Conservation (phyloP, 164 flowering plant genomes). For the Dillenia suffruticosa region DNA sequence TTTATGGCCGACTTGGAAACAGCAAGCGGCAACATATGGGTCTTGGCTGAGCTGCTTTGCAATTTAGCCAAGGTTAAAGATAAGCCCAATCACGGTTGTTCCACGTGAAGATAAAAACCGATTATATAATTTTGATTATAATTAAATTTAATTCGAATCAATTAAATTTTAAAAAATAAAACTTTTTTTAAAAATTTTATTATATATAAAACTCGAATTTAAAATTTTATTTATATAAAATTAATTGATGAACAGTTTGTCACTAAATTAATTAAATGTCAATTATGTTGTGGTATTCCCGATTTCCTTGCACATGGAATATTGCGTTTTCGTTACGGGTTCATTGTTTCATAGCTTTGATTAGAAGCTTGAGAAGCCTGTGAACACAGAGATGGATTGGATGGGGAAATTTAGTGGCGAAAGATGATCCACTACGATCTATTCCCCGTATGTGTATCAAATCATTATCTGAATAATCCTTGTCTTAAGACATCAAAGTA, state of each 20-base stretch:
- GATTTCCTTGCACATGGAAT: constrained; percentile 27
- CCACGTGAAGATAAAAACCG: too few species aligned
- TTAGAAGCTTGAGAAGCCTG: constrained; percentile 28
- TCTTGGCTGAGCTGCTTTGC: constrained; percentile 55
- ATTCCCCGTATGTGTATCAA: constrained; percentile 15
- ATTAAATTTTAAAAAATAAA: too few species aligned
- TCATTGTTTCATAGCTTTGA: constrained; percentile 44
- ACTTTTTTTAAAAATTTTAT: constrained; percentile 21
- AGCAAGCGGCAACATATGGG: constrained; percentile 60
- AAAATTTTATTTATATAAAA: constrained; percentile 30
- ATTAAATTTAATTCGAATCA: too few species aligned
- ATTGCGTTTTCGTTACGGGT: constrained; percentile 33
- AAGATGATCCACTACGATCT: constrained; percentile 25
- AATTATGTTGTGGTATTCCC: too few species aligned
- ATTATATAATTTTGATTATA: too few species aligned
- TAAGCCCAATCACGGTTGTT: constrained; percentile 22
- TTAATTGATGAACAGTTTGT: too few species aligned
- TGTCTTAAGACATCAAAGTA: too few species aligned
- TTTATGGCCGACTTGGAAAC: constrained; percentile 55
- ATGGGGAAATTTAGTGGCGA: constrained; percentile 34
- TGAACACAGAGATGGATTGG: constrained; percentile 11
- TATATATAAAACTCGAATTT: constrained; percentile 49
- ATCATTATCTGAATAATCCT: too few species aligned
- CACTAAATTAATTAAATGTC: too few species aligned
- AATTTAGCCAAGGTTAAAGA: constrained; percentile 32